phyloP scores from a whole-genome alignment of 2,329 filamentous ascomycete genomes.

The Diaporthe citriasiana region DNA sequence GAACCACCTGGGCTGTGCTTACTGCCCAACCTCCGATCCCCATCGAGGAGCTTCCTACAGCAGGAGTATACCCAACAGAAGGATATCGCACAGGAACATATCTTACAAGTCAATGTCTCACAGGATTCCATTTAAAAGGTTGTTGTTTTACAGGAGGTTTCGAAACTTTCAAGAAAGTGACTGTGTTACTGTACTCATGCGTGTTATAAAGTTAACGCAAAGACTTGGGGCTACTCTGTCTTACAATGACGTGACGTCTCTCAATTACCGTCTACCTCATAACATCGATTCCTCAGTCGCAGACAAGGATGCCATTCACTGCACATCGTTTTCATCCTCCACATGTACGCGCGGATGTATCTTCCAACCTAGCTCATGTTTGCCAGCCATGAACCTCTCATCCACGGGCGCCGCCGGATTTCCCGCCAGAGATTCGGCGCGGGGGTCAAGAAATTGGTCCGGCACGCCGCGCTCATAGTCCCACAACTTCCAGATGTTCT shows the following conservation, averaged over 20 bases:
- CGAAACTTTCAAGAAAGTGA: no score
- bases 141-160: no score
- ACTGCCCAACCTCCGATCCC: no score
- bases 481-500: slow-evolving; percentile 19
- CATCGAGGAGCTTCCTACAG: no score
- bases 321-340: background rate
- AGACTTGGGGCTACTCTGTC: background rate
- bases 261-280: background rate
- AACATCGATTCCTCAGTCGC: background rate
- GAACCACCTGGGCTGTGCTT: no score
- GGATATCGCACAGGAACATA: no score
- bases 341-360: background rate
- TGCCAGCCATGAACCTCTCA: slow-evolving; percentile 3
- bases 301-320: background rate
- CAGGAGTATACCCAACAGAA: no score
- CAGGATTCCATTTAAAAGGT: no score
- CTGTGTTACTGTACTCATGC: no score
- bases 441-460: background rate
- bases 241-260: background rate
- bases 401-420: background rate
- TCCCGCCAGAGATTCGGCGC: background rate
- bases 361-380: background rate
- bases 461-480: background rate
- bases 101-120: no score
- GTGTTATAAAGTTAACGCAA: background rate